Evolutionary conservation across 768 basidiomycete genomes (phyloP).

Genomic region (Thelephora aurantiotincta): DNA sequence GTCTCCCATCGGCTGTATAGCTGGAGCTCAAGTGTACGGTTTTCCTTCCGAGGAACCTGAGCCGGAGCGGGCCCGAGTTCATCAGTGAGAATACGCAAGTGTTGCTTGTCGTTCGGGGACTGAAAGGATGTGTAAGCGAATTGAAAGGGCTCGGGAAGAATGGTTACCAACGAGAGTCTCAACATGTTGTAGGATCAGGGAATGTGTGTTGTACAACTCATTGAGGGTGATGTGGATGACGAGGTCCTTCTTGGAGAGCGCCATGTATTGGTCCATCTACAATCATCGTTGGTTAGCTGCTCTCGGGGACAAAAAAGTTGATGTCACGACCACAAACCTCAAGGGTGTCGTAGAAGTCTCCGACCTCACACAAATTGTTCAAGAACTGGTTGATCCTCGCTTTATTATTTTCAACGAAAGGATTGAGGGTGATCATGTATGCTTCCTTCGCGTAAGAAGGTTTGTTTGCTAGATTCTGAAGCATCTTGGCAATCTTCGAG

Average conservation of each 20-base stretch:
- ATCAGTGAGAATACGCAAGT: constrained; percentile 90
- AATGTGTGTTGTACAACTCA: constrained; percentile 98
- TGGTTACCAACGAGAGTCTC: constrained; percentile 66
- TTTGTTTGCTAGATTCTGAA: constrained; percentile 98
- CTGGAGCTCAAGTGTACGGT: constrained; percentile 81
- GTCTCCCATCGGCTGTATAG: constrained; percentile 99
- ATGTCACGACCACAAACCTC: constrained; percentile 40
- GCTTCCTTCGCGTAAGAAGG: constrained; percentile 95
- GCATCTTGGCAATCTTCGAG: constrained; percentile 92
- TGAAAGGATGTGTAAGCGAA: constrained; percentile 16
- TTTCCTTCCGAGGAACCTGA: constrained; percentile 97
- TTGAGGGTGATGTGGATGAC: constrained; percentile 98
- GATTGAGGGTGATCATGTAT: constrained; percentile 98
- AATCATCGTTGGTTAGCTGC: not conserved
- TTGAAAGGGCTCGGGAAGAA: not conserved
- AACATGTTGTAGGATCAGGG: constrained; percentile 87
- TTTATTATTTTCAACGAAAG: constrained; percentile 98
- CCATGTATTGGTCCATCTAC: constrained; percentile 99
- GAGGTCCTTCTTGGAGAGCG: constrained; percentile 95
- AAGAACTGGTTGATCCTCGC: constrained; percentile 94
- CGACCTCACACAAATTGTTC: constrained; percentile 94
- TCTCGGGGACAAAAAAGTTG: not conserved
- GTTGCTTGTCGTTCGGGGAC: constrained; percentile 97
- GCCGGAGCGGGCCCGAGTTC: constrained; percentile 88
- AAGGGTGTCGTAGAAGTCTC: constrained; percentile 96